Conservation (phyloP, 2,329 filamentous ascomycete genomes). For the Purpureocillium takamizusanense region DNA sequence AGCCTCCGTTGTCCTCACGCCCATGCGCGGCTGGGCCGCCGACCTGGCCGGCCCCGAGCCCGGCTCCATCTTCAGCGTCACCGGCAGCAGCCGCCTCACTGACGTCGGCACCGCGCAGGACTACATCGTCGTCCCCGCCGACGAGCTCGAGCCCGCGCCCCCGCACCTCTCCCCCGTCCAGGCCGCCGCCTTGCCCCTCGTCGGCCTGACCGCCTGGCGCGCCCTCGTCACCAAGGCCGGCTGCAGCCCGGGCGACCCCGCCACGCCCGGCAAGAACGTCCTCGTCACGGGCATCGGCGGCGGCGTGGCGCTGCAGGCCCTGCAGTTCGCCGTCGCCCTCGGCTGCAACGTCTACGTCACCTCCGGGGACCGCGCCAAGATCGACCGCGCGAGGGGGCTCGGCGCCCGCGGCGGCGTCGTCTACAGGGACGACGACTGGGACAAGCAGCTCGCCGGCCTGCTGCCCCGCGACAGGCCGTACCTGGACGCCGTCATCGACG, state of each 20-base stretch:
- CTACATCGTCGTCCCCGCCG: conserved; percentile 57
- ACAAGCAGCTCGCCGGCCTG: conserved; percentile 57
- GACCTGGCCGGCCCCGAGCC: conserved; percentile 67
- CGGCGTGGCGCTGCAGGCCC: conserved; percentile 74
- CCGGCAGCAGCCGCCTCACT: conserved; percentile 58
- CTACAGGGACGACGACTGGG: conserved; percentile 75
- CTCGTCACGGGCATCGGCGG: conserved; percentile 88
- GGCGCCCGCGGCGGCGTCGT: conserved; percentile 76
- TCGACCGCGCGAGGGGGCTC: conserved; percentile 59
- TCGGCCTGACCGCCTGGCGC: conserved; percentile 81
- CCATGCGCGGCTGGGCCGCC: conserved; percentile 67
- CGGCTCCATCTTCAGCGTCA: conserved; percentile 46
- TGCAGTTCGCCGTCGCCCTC: conserved; percentile 69
- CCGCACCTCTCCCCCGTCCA: conserved; percentile 62
- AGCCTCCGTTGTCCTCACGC: conserved; percentile 74
- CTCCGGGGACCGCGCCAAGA: conserved; percentile 65
- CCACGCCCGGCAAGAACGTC: conserved; percentile 55
- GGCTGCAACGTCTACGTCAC: conserved; percentile 78
- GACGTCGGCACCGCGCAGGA: conserved; percentile 65
- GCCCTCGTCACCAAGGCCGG: conserved; percentile 72
- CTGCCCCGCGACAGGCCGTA: conserved; percentile 58
- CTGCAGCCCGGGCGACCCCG: conserved; percentile 33
- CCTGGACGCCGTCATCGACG: conserved; percentile 80
- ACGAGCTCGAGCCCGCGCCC: conserved; percentile 70
- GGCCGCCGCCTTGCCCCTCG: conserved; percentile 75